Base-by-base conservation (phyloP, 2,329 filamentous ascomycete species). In the Colletotrichum tamarilloi region DNA sequence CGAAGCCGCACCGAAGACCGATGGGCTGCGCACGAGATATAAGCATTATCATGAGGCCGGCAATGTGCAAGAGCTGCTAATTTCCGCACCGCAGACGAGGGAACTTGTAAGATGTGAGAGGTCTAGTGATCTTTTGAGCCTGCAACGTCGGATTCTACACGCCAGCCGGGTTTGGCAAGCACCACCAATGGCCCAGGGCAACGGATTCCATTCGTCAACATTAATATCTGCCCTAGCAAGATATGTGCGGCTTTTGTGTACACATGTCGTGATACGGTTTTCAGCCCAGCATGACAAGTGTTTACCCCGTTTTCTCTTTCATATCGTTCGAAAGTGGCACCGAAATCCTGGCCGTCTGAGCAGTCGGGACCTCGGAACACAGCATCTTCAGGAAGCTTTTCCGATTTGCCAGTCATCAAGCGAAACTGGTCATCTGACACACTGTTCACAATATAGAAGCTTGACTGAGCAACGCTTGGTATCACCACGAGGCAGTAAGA, bases 91-190 rank as follows among this genome's bases (percentile, higher is more conserved):
- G 66, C 42, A n/a, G 28, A 60, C 26, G 53, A 46, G 53, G 26
- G n/a, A 46, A 38, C n/a, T 26, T 12, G 59, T 22, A 52, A 30
- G 2, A 58, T n/a, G 4, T 55, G 53, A 26, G 26, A 53, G 55
- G n/a, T 68, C 59, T 57, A 26, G 63, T 62, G 32, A 67, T 66
- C 42, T 26, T 9, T 59, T 19, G 19, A 46, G 38, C 49, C 67
- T 55, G 57, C 64, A 68, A 52, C 52, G 24, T 62, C 64, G 64
- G 52, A 11, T 46, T 28, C 7, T 53, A 32, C 32, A 42, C 32
- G 24, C 64, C 46, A 42, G 24, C 42, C 30, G 49, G 30, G 5
- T 26, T 1, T 52, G 11, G 26, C 19, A 35, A 16, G n/a, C 19
- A 35, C 5, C 30, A 22, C 30, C 2, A 38, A 19, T 49, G 19